Evolutionary conservation across 163 green algal genomes (phyloP), one percentile per base, ranked within the genome.

Genomic region (Scenedesmus sp.): DNA sequence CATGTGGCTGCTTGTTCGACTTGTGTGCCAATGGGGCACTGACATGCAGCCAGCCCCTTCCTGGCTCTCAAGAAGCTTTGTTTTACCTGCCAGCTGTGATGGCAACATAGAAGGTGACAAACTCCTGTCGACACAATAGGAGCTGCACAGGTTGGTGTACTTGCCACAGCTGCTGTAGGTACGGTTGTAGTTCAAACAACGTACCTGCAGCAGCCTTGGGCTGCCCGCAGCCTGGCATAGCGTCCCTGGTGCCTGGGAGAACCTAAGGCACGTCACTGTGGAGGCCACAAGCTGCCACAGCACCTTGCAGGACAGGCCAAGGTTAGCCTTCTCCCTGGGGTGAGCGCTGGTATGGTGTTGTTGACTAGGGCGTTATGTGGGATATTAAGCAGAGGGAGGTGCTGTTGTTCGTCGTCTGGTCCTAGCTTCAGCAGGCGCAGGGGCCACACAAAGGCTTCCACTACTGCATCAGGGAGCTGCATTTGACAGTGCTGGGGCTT

Each of bases 361-460:
- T 89, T 83, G 7, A 89, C 85, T 16, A 89, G 56, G 16, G 35
- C 85, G 37, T 89, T 83, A 12, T 68, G 68, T 1, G 85, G 85
- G 16, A 89, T 37, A 13, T 42, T 49, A 15, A 89, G 68, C 26
- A 89, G 85, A 16, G 85, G 65, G 0, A 89, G 15, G 46, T 83
- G 68, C 24, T 70, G n/a, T 6, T 83, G 26, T n/a, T 83, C 12
- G 20, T 78, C 68, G 16, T 83, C 44, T 40, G 73, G 43, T 37
- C n/a, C 85, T 51, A 89, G 53, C 5, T 68, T 68, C 15, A 89
- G 85, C 30, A 89, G 30, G 6, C 68, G 37, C 65, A 89, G n/a
- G 22, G 85, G 85, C 85, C 85, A 89, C 1, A 89, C 43, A 13
- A 89, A 89, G 26, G 59, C 83, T 44, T 81, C 83, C 0, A 88